Base-by-base conservation (phyloP, 768 basidiomycete species). In the Botryobasidium botryosum region DNA sequence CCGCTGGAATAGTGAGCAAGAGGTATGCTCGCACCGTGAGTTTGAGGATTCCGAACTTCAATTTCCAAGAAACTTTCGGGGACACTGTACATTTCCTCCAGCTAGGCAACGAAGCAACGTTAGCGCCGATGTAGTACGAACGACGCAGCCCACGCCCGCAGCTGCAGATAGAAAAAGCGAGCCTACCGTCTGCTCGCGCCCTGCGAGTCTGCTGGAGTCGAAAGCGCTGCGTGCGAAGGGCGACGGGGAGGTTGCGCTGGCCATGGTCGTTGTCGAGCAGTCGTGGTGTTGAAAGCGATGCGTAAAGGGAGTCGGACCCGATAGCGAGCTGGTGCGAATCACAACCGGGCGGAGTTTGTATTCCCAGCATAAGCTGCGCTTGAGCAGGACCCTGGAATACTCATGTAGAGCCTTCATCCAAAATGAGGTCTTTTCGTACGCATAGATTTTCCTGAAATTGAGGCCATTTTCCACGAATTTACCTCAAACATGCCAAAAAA, bases 51-150 rank as follows among this genome's bases (percentile, higher is more conserved):
- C 54, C 84, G 70, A 5, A 97, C 87, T 61, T 99, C 92, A 53
- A 99, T 94, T 66, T 97, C 92, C 38, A 97, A 67, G 60, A 92
- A 94, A 56, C 84, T 88, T 63, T 96, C 91, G 28, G 92, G 92
- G 4, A 92, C 79, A 53, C 82, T 84, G 59, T 97, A 99, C 88
- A 94, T 92, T 65, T 96, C 91, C 63, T 96, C 91, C 55, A 94
- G 83, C 80, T 88, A 61, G 48, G 55, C 54, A 36, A 32, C 26
- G 13, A 40, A 35, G 26, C 15, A 48, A 44, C 20, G 44, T 35
- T 15, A 43, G 46, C 40, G 49, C 43, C 39, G 40, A 31, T 31
- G 29, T 18, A n/a, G 27, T 31, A 43, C 12, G 13, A 25, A 10
- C 12, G 12, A 15, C 13, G 8, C 8, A 7, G 18, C 15, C 8